These are phyloP conservation scores for Calamus simplicifolius DNA, from an alignment of 176 grass and related monocot species.

Conservation along the genomic window DNA sequence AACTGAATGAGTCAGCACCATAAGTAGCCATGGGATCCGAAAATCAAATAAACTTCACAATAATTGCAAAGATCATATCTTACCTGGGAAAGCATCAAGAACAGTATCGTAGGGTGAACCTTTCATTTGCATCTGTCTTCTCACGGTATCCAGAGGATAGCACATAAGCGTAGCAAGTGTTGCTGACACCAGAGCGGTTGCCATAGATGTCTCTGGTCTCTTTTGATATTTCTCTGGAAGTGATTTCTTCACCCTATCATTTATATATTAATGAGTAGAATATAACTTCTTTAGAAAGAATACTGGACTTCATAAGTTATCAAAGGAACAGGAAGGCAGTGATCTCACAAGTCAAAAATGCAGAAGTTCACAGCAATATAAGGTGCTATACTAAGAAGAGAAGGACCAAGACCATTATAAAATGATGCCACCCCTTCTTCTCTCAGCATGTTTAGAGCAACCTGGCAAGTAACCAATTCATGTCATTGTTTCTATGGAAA, in stretches of 20 bases:
- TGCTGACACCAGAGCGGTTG: slow-evolving; percentile 82
- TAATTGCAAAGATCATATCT: background rate
- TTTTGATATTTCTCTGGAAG: slow-evolving; percentile 84
- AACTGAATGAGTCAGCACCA: background rate
- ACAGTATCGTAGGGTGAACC: slow-evolving; percentile 73
- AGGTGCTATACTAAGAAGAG: slow-evolving; percentile 87
- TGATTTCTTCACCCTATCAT: slow-evolving; percentile 84
- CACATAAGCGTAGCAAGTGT: slow-evolving; percentile 91
- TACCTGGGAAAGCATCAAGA: slow-evolving; percentile 86
- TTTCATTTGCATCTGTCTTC: slow-evolving; percentile 99
- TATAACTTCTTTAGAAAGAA: slow-evolving; percentile 12
- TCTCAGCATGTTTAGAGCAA: slow-evolving; percentile 87
- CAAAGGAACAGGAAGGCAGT: slow-evolving; percentile 13
- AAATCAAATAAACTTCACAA: slow-evolving; percentile 1
- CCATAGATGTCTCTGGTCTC: slow-evolving; percentile 76
- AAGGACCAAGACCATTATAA: slow-evolving; percentile 87
- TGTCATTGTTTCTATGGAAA: background rate
- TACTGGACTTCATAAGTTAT: background rate
- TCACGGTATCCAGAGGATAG: slow-evolving; percentile 87
- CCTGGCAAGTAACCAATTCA: slow-evolving; percentile 48
- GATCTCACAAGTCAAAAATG: slow-evolving; percentile 97
- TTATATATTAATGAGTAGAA: slow-evolving; percentile 10
- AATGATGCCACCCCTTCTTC: slow-evolving; percentile 90
- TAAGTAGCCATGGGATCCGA: slow-evolving; percentile 10
- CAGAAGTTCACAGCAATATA: slow-evolving; percentile 99